A percentile compares a stretch with the other conserved stretches of the same genome.
Evolutionary conservation across 1,284 basidiomycete genomes (phyloP).

Genomic region (Polyporus tsugae): DNA sequence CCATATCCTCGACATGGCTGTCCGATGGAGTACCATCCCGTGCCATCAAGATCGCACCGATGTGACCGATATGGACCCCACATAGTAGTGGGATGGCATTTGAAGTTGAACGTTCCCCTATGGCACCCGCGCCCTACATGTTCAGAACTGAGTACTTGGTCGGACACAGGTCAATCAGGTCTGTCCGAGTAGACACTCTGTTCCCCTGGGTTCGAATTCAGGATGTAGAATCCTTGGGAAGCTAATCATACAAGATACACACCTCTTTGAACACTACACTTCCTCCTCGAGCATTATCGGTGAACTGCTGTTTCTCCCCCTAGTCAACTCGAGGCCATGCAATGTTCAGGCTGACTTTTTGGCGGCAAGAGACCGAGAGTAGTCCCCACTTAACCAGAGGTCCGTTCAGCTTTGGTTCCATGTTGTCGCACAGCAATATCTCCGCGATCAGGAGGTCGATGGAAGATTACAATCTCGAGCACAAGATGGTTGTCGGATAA

Average conservation of each 20-base stretch:
- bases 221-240: not conserved
- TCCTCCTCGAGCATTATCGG: not conserved
- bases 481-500: conserved; percentile 23
- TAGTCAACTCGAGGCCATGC: not conserved
- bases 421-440: not conserved
- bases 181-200: not conserved
- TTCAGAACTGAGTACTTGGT: not conserved
- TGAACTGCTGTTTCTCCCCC: not conserved
- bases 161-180: not conserved
- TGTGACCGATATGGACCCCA: not conserved
- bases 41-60: not conserved
- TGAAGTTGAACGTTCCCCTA: not conserved
- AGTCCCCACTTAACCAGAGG: not conserved
- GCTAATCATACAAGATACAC: not conserved
- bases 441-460: not conserved
- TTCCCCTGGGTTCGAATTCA: not conserved
- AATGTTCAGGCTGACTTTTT: not conserved
- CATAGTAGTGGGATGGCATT: not conserved
- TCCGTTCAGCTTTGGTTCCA: not conserved
- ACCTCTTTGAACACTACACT: not conserved
- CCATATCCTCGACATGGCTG: not conserved
- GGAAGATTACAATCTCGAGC: conserved; percentile 12
- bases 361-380: not conserved
- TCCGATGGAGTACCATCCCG: not conserved
- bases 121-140: not conserved